Conservation (phyloP, 805 yeast genomes). For the Candida arabinofermentans region DNA sequence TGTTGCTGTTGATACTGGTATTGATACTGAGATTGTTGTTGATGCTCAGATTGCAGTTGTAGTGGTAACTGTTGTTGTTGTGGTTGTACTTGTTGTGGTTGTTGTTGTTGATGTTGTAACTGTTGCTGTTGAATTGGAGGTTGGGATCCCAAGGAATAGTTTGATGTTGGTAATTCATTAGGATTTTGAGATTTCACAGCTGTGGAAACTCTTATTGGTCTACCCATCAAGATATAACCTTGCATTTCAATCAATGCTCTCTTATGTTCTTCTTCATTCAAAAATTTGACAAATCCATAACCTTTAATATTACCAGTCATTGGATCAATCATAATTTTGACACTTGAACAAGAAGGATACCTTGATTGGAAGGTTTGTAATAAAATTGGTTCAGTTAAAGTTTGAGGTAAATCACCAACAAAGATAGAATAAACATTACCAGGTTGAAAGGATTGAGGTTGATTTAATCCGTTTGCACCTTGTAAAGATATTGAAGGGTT, state of each 20-base stretch:
- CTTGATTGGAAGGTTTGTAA: slow-evolving; percentile 62
- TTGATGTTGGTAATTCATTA: not conserved
- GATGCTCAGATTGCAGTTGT: slow-evolving; percentile 35
- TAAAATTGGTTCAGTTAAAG: slow-evolving; percentile 62
- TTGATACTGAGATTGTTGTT: slow-evolving; percentile 11
- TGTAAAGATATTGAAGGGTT: too few species aligned
- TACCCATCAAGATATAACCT: slow-evolving; percentile 64
- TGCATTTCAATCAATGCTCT: slow-evolving; percentile 78
- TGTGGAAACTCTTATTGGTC: slow-evolving; percentile 74
- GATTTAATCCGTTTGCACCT: slow-evolving; percentile 1
- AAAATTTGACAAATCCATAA: slow-evolving; percentile 84
- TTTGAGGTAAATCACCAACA: slow-evolving; percentile 80
- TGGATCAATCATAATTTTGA: slow-evolving; percentile 74
- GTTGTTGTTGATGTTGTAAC: slow-evolving; percentile 34
- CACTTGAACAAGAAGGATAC: slow-evolving; percentile 71
- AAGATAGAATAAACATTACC: slow-evolving; percentile 60
- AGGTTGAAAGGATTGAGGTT: slow-evolving; percentile 1
- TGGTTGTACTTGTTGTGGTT: slow-evolving; percentile 7
- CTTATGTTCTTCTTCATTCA: slow-evolving; percentile 60
- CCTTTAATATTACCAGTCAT: slow-evolving; percentile 71
- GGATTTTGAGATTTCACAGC: slow-evolving; percentile 41
- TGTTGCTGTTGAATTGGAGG: too few species aligned
- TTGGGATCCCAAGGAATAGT: slow-evolving; percentile 4
- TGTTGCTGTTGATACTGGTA: not conserved
- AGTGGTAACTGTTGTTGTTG: slow-evolving; percentile 4